Evolutionary conservation across 441 rosid genomes (phyloP).

Genomic region (Erysimum cheiri): DNA sequence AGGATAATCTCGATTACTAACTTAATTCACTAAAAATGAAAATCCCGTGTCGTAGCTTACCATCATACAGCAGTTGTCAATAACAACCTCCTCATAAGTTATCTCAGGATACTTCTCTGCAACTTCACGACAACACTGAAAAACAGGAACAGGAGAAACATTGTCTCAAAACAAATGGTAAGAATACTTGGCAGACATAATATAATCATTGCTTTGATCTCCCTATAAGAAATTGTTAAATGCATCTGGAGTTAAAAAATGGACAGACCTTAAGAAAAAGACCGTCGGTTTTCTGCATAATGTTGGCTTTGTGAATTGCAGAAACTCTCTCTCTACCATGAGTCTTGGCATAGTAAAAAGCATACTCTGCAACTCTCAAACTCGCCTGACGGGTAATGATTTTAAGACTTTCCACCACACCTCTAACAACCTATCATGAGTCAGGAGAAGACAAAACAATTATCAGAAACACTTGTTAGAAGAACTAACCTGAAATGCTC

Average conservation of each 20-base stretch:
- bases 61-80: slow-evolving; percentile 99
- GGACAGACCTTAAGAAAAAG: slow-evolving; percentile 84
- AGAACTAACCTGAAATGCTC: neutral
- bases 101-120: slow-evolving; percentile 98
- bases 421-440: slow-evolving; percentile 81
- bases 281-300: slow-evolving; percentile 99
- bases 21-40: neutral
- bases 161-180: slow-evolving; percentile 2
- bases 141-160: slow-evolving; percentile 33
- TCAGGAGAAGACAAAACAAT: slow-evolving; percentile 31
- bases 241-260: neutral
- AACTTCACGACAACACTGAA: slow-evolving; percentile 97
- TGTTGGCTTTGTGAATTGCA: slow-evolving; percentile 97
- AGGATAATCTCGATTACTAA: neutral
- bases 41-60: slow-evolving; percentile 48
- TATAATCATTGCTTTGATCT: slow-evolving; percentile 10
- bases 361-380: slow-evolving; percentile 97
- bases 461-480: neutral
- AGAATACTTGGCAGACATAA: neutral
- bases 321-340: slow-evolving; percentile 96
- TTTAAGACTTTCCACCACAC: slow-evolving; percentile 98
- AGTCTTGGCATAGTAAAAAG: slow-evolving; percentile 91
- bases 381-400: slow-evolving; percentile 97
- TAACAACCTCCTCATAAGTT: slow-evolving; percentile 93
- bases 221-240: neutral